Evolutionary conservation across 257 asterid genomes (phyloP).

Genomic region (Solanum paucissectum): DNA sequence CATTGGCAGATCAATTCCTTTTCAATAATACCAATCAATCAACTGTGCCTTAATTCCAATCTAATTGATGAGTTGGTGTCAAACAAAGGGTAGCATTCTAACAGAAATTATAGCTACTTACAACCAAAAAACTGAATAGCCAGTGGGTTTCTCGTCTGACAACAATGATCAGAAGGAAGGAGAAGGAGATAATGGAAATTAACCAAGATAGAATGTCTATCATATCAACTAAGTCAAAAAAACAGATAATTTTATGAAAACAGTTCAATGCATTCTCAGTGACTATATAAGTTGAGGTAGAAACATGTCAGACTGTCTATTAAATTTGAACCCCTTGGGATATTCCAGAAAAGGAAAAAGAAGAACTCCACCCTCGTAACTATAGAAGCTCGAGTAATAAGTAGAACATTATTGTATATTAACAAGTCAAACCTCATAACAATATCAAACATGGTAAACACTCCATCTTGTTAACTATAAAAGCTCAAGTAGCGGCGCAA

Average conservation of each 20-base stretch:
- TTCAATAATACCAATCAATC: not conserved
- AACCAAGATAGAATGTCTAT: not conserved
- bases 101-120: not conserved
- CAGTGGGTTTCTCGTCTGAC: not conserved
- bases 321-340: not conserved
- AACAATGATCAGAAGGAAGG: not conserved
- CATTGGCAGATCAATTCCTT: not conserved
- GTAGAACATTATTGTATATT: not conserved
- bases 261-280: not conserved
- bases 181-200: not conserved
- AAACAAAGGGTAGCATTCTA: not conserved
- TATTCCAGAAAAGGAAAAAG: not conserved
- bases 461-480: not conserved
- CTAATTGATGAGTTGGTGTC: not conserved
- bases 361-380: not conserved
- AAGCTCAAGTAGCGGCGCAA: not conserved
- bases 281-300: not conserved
- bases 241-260: not conserved
- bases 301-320: not conserved
- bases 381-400: not conserved
- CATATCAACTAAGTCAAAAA: not conserved
- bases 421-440: not conserved
- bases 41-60: not conserved
- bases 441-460: not conserved
- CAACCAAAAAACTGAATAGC: not conserved